Evolutionary conservation across 805 yeast genomes (phyloP), one percentile per base, ranked within the genome.

Genomic region (Alloascoidea hylecoeti): DNA sequence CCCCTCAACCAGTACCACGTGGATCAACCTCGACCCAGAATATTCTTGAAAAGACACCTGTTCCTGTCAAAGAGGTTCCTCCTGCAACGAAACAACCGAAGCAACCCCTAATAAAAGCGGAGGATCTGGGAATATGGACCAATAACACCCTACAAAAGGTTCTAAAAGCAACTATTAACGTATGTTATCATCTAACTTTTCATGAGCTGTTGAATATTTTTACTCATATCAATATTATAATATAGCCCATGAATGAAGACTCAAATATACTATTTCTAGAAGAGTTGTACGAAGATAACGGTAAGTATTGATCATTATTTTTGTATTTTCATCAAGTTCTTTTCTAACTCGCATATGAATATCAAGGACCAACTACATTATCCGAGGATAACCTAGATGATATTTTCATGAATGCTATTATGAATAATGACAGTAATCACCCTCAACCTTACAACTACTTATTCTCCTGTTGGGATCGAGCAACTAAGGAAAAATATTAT

Each of bases 401-500:
- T 9, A 9, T 23, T 9, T 23, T 23, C 30, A 23, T 23, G 30
- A 23, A 23, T n/a, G 13, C 9, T 23, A 23, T 23, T n/a, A 23
- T 23, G 30, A 23, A 23, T 9, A 23, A 23, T n/a, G 30, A 23
- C 13, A n/a, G 30, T 9, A n/a, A 23, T n/a, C 9, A 9, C 9
- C 9, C 30, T 9, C 13, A n/a, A 23, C 9, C 9, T 23, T 23
- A 9, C n/a, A n/a, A 23, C 9, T 23, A 23, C n/a, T n/a, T 23
- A n/a, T n/a, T 9, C n/a, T 23, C 30, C n/a, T 23, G 30, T 23
- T 23, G 30, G 30, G 13, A 23, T 9, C 9, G 30, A 23, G 30
- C 30, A n/a, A 9, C 30, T 9, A 53, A 57, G 33, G 44, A 51
- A 4, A 75, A 61, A 48, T 61, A 78, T 44, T 41, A 63, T 12